Percentiles rank a stretch among this genome's conserved stretches.
phyloP scores from a whole-genome alignment of 2,329 filamentous ascomycete genomes.

The Clarireedia homoeocarpa region DNA sequence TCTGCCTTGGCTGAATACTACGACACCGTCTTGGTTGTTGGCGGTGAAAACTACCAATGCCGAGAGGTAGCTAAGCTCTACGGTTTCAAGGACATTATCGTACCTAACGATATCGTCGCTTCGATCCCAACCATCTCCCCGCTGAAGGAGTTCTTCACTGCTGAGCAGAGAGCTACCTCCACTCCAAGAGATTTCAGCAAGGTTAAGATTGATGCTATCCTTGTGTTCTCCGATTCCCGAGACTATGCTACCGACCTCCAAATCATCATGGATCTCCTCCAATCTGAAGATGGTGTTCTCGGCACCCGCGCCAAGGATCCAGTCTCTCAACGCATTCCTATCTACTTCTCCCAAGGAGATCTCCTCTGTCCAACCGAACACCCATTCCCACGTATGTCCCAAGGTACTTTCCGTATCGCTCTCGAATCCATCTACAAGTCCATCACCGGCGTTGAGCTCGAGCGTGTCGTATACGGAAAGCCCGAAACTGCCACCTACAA shows the following conservation, averaged over 20 bases:
- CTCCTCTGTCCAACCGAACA: slow-evolving; percentile 57
- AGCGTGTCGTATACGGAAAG: slow-evolving; percentile 72
- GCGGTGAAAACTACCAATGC: slow-evolving; percentile 68
- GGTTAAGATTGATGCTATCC: slow-evolving; percentile 64
- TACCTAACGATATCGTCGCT: slow-evolving; percentile 66
- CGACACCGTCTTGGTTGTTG: slow-evolving; percentile 64
- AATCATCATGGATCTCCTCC: slow-evolving; percentile 66
- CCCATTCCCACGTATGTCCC: slow-evolving; percentile 61
- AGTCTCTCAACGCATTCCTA: slow-evolving; percentile 57
- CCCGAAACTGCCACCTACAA: slow-evolving; percentile 70
- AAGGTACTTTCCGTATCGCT: slow-evolving; percentile 67
- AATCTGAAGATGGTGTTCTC: slow-evolving; percentile 58
- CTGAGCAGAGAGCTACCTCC: slow-evolving; percentile 58
- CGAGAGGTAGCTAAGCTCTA: slow-evolving; percentile 66
- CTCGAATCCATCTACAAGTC: slow-evolving; percentile 68
- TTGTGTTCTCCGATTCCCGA: slow-evolving; percentile 67
- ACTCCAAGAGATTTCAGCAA: slow-evolving; percentile 56
- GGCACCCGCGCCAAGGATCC: slow-evolving; percentile 60
- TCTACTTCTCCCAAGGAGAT: slow-evolving; percentile 65
- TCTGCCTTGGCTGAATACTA: slow-evolving; percentile 61
- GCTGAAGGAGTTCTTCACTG: slow-evolving; percentile 56
- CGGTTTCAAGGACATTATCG: slow-evolving; percentile 65
- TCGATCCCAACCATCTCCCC: slow-evolving; percentile 63
- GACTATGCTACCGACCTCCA: slow-evolving; percentile 71
- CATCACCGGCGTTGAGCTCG: slow-evolving; percentile 60